Evolutionary conservation across 176 grass and related monocot species (phyloP), one percentile per base, ranked within the genome.

Genomic region (Poa pratensis): DNA sequence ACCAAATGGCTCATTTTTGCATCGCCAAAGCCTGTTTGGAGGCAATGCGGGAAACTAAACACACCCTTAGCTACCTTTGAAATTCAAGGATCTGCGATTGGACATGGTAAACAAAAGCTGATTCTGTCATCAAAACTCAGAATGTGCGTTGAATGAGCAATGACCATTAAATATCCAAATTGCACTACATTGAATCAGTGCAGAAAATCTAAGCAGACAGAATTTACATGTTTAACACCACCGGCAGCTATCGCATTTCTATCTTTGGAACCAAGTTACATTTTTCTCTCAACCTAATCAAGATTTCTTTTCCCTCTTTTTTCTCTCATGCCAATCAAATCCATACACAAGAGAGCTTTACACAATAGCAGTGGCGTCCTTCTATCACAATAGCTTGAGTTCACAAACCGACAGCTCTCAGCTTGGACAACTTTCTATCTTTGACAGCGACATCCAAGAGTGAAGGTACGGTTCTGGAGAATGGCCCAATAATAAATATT

Each of bases 321-420:
- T 0, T 35, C 50, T 7, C 39, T 64, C 35, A 2, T 71, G n/a
- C 30, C 46, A 83, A 50, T 13, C 19, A 27, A 65, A 90, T 70
- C 43, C 73, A 62, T 27, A 80, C 3, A 58, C 20, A 75, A 34
- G 37, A 34, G 17, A 63, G 58, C 79, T 82, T 71, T 73, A 83
- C 88, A 78, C 12, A 73, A 82, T 42, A 16, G 63, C 55, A 86
- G 32, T 22, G 54, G 69, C 64, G 40, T 22, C 30, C 77, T 77
- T 53, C 34, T 30, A 46, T n/a, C 9, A 5, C 32, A 72, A 32
- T 57, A 51, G 59, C 51, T 74, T 54, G 6, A 81, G 23, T 9
- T 76, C 52, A 9, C 51, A 59, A 10, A 18, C 39, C 6, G 9
- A 39, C 19, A 43, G 52, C 11, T 55, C 69, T 49, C 58, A 57